phyloP scores from a whole-genome alignment of 2,329 filamentous ascomycete genomes.

The Bisporella sp. region DNA sequence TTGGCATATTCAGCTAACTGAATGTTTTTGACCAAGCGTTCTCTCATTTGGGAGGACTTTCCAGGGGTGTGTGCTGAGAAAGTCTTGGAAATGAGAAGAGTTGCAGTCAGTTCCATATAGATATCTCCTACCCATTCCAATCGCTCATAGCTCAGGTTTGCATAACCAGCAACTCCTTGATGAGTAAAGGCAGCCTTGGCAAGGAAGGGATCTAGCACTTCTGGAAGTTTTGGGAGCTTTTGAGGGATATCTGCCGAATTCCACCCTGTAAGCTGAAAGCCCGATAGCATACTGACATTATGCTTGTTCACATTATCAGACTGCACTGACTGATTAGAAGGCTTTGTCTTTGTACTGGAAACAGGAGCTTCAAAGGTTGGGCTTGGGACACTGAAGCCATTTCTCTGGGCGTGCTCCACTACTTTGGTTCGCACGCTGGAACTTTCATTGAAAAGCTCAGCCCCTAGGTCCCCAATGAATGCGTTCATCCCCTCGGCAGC shows the following conservation, averaged over 20 bases:
- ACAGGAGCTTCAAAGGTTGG: not conserved
- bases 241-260: conserved; percentile 40
- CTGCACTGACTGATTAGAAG: no score
- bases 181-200: conserved; percentile 63
- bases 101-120: conserved; percentile 72
- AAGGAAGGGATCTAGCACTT: conserved; percentile 50
- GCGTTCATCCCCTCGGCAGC: conserved; percentile 13
- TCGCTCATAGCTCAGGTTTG: conserved; percentile 58
- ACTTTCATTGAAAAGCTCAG: conserved; percentile 10
- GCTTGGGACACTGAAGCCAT: conserved; percentile 7
- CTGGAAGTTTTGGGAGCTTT: conserved; percentile 51
- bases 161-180: conserved; percentile 18
- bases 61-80: conserved; percentile 62
- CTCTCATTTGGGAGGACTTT: conserved; percentile 67
- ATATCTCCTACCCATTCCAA: conserved; percentile 88
- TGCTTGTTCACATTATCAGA: no score
- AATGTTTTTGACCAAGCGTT: conserved; percentile 73
- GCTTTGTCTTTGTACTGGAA: no score
- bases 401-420: no score
- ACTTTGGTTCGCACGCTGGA: no score
- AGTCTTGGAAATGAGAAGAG: conserved; percentile 66
- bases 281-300: conserved; percentile 3
- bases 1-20: conserved; percentile 65
- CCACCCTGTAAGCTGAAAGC: conserved; percentile 39
- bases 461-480: conserved; percentile 10